Evolutionary conservation across 768 basidiomycete species (phyloP), one percentile per base, ranked within the genome.

Genomic region (Clavaria fumosa): DNA sequence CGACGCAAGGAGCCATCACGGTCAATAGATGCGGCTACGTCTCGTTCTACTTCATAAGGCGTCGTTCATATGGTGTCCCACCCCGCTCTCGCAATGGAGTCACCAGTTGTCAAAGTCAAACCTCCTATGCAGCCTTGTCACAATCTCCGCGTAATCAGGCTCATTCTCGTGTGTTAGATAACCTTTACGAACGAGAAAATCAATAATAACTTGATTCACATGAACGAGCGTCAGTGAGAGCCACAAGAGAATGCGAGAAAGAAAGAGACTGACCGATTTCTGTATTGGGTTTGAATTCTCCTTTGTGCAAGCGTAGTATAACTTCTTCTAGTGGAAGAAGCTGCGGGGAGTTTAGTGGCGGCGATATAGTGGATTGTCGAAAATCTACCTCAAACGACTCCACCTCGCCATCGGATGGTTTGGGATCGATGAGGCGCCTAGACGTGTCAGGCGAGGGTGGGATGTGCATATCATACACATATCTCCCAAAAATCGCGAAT

Each of bases 271-370:
- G 24, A 85, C 85, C 83, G 3, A 85, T 48, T 3, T 80, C 88
- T 47, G 88, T 95, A 50, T 99, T 97, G 1, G 86, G 70, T 57
- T 99, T 99, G 68, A 99, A 97, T 18, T 77, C 54, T 0, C 78
- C 77, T 5, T 54, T 49, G 6, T 69, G 70, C 60, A 97, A 72
- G 36, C 67, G 72, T 26, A 60, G 41, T 4, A 81, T 60, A 12
- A 91, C 68, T 21, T 71, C 66, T 1, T 67, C 62, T 28, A 88
- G 58, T 2, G 70, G 54, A 30, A 88, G 60, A 17, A 93, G 62
- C 85, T 91, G 23, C 15, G 21, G 7, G 12, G 4, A 28, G 28
- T 10, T 17, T 12, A n/a, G 18, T 28, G 10, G 21, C 23, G 19
- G 37, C 5, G 39, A 21, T 4, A 35, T 34, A 7, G 28, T 15